Conservation (phyloP, 1,284 basidiomycete genomes). For the Apiotrichum gamsii region DNA sequence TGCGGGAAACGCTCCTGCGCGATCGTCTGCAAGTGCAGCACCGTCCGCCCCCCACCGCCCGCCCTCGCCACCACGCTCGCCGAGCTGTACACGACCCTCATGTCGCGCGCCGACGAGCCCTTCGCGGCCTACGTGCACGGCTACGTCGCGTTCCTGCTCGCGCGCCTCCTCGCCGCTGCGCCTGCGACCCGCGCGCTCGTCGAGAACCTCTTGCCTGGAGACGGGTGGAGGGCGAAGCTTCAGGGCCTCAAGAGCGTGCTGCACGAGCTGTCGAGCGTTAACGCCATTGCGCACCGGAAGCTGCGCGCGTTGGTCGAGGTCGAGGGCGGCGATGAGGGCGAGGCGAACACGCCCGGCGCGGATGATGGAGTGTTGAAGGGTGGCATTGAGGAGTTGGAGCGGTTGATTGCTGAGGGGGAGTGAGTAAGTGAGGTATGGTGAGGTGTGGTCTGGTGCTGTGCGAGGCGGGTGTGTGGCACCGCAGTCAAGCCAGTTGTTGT, state of each 20-base stretch:
- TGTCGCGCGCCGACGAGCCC: neutral
- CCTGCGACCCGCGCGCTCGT: neutral
- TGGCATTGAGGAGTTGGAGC: neutral
- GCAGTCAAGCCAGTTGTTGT: too few relatives aligned
- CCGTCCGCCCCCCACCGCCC: neutral
- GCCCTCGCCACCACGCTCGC: slow-evolving; percentile 3
- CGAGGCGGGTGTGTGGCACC: too few relatives aligned
- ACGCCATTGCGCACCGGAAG: neutral
- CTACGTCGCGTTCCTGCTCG: slow-evolving; percentile 11
- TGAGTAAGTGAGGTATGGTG: too few relatives aligned
- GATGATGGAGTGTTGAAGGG: too few relatives aligned
- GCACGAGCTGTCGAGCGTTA: neutral
- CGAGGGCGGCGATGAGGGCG: neutral
- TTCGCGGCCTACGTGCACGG: slow-evolving; percentile 1
- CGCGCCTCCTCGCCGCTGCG: slow-evolving; percentile 1
- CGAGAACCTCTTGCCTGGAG: slow-evolving; percentile 2
- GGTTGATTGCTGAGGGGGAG: too few relatives aligned
- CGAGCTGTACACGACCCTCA: slow-evolving; percentile 1
- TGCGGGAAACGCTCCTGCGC: slow-evolving; percentile 13
- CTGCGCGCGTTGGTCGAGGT: neutral
- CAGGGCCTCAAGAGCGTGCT: neutral
- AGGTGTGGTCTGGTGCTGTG: too few relatives aligned
- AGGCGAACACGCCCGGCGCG: neutral
- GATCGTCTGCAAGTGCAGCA: slow-evolving; percentile 5
- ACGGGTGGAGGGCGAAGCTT: neutral